phyloP scores from a whole-genome alignment of 495 filamentous ascomycete genomes.

The Podospora conica region DNA sequence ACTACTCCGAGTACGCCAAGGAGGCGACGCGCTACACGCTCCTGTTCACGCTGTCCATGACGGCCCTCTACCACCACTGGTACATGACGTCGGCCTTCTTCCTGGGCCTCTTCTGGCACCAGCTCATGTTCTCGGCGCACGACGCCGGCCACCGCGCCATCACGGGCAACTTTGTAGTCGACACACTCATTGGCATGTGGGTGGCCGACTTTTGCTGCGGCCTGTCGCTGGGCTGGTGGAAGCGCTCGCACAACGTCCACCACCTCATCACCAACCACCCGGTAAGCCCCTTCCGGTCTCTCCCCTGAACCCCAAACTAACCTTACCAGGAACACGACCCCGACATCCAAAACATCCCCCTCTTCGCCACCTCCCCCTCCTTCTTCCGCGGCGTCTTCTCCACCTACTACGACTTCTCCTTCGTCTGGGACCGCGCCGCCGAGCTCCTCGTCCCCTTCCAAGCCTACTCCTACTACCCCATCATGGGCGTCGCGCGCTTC shows the following conservation, averaged over 20 bases:
- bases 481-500: conserved; percentile 48
- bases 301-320: background rate
- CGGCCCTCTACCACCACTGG: conserved; percentile 33
- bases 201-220: conserved; percentile 46
- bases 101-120: conserved; percentile 47
- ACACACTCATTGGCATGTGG: conserved; percentile 44
- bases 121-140: conserved; percentile 50
- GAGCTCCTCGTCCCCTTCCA: conserved; percentile 38
- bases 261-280: conserved; percentile 47
- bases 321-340: conserved; percentile 39
- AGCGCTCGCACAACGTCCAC: conserved; percentile 49
- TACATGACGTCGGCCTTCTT: conserved; percentile 41
- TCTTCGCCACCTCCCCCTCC: conserved; percentile 43
- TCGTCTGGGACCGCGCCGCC: conserved; percentile 38
- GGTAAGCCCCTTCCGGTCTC: background rate
- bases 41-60: conserved; percentile 33
- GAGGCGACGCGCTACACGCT: conserved; percentile 36
- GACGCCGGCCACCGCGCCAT: conserved; percentile 47
- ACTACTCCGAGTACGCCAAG: conserved; percentile 39
- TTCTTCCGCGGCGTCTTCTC: conserved; percentile 40
- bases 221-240: conserved; percentile 49
- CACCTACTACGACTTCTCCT: conserved; percentile 42
- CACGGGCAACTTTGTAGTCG: conserved; percentile 40
- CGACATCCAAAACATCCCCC: conserved; percentile 46
- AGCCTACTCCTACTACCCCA: conserved; percentile 45